Evolutionary conservation across 352 stramenopile genomes (phyloP).

Genomic region (Globisporangium carolinianum): DNA sequence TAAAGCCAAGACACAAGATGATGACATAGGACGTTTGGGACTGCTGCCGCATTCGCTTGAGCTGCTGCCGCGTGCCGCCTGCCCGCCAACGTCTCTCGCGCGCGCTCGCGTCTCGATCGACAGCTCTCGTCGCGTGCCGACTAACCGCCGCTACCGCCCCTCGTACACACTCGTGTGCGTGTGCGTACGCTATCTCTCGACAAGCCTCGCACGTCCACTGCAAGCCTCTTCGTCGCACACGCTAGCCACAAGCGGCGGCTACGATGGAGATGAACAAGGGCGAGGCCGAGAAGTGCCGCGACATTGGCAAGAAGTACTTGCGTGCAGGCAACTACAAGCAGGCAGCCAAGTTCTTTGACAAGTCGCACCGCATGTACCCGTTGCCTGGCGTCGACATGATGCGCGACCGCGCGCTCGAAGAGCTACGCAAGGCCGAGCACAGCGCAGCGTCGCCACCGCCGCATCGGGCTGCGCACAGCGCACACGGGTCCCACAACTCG

Average conservation of each 20-base stretch:
- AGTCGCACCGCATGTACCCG: conserved; percentile 86
- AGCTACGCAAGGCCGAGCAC: conserved; percentile 26
- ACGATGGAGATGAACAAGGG: conserved; percentile 90
- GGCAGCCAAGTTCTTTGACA: conserved; percentile 91
- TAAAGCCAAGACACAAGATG: background rate
- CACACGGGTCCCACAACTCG: background rate
- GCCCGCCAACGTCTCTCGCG: background rate
- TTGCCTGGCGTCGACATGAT: conserved; percentile 80
- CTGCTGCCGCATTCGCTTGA: background rate
- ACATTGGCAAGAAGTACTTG: conserved; percentile 85
- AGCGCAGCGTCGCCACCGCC: conserved; percentile 15
- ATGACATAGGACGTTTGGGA: background rate
- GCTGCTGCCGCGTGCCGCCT: background rate
- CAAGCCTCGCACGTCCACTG: no score
- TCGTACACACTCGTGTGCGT: background rate
- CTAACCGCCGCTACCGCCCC: background rate
- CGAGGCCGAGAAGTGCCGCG: conserved; percentile 89
- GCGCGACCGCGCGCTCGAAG: conserved; percentile 57
- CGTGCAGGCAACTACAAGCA: conserved; percentile 80
- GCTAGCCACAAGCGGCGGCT: background rate
- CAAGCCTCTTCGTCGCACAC: background rate
- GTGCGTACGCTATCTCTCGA: no score
- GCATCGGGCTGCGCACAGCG: conserved; percentile 1
- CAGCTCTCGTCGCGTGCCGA: no score
- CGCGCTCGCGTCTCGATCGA: no score